A percentile compares a stretch with the other conserved stretches of the same genome.
These are phyloP conservation scores for Aciculoconidium aculeatum DNA, from an alignment of 805 yeast species.

Conservation along the genomic window DNA sequence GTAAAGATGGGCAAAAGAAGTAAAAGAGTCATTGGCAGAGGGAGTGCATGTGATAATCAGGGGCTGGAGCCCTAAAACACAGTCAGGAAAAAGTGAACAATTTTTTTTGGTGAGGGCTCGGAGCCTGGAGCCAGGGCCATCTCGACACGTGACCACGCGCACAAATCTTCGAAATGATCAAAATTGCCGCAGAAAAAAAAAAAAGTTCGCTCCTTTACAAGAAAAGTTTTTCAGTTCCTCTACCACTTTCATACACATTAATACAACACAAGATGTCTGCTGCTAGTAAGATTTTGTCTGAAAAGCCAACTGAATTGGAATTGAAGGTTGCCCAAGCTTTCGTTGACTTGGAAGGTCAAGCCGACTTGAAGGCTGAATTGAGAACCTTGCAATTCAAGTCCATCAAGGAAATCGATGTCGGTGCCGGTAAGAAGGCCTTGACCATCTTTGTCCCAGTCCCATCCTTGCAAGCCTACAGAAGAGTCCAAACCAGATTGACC, in stretches of 20 bases:
- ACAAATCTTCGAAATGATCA: no score
- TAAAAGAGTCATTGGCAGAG: neutral
- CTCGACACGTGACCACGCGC: no score
- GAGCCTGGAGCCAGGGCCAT: slow-evolving; percentile 2
- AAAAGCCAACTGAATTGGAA: slow-evolving; percentile 97
- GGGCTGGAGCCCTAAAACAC: slow-evolving; percentile 4
- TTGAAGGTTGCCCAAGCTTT: slow-evolving; percentile 99
- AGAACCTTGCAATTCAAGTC: slow-evolving; percentile 98
- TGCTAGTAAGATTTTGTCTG: slow-evolving; percentile 89
- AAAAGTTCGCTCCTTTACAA: slow-evolving; percentile 8
- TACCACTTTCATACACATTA: slow-evolving; percentile 6
- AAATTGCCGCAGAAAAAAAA: slow-evolving; percentile 2
- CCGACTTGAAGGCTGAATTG: slow-evolving; percentile 96
- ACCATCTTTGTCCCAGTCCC: slow-evolving; percentile 98
- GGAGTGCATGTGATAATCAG: slow-evolving; percentile 1
- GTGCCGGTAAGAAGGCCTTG: slow-evolving; percentile 98
- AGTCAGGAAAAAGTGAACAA: slow-evolving; percentile 2
- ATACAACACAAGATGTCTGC: slow-evolving; percentile 72
- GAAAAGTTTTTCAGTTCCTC: slow-evolving; percentile 6
- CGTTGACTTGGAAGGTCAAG: slow-evolving; percentile 91
- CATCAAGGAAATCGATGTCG: slow-evolving; percentile 95
- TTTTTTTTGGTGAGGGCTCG: slow-evolving; percentile 3
- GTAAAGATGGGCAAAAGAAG: slow-evolving; percentile 1
- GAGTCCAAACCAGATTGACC: slow-evolving; percentile 94
- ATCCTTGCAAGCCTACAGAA: slow-evolving; percentile 87